These are phyloP conservation scores for Fusarium cicatricum DNA, from an alignment of 2,329 filamentous ascomycete species.

Conservation along the genomic window DNA sequence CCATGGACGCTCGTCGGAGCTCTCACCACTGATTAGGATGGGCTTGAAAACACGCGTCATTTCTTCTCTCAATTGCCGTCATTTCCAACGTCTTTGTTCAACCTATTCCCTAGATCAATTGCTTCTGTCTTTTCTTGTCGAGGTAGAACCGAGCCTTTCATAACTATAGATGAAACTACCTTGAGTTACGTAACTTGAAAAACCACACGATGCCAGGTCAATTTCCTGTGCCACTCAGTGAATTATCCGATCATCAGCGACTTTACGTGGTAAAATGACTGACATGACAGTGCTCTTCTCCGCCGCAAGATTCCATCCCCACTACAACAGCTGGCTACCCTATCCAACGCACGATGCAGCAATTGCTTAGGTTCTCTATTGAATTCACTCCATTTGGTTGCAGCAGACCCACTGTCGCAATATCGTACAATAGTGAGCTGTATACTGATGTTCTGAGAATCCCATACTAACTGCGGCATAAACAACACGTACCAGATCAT, in stretches of 20 bases:
- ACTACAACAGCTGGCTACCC: too few species aligned
- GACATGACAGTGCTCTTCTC: too few species aligned
- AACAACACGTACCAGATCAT: too few species aligned
- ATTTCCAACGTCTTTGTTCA: too few species aligned
- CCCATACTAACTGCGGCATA: too few species aligned
- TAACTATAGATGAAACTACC: neutral
- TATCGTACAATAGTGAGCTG: too few species aligned
- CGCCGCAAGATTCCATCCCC: too few species aligned
- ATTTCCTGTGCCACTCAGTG: neutral
- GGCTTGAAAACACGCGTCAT: neutral
- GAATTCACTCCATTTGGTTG: too few species aligned
- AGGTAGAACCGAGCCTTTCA: neutral
- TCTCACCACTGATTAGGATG: slow-evolving; percentile 9
- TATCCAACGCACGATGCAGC: too few species aligned
- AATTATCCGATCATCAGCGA: slow-evolving; percentile 6
- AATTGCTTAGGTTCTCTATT: too few species aligned
- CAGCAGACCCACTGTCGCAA: too few species aligned
- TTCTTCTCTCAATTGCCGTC: neutral
- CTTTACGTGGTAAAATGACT: neutral
- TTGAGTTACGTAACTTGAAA: neutral
- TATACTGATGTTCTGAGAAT: too few species aligned
- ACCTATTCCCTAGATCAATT: neutral
- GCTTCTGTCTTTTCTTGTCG: neutral
- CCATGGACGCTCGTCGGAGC: slow-evolving; percentile 20
- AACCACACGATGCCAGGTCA: slow-evolving; percentile 1